A percentile compares a stretch with the other conserved stretches of the same genome.
Conservation (phyloP, 192 early-diverging fungal genomes). For the Rhizophlyctis rosea region DNA sequence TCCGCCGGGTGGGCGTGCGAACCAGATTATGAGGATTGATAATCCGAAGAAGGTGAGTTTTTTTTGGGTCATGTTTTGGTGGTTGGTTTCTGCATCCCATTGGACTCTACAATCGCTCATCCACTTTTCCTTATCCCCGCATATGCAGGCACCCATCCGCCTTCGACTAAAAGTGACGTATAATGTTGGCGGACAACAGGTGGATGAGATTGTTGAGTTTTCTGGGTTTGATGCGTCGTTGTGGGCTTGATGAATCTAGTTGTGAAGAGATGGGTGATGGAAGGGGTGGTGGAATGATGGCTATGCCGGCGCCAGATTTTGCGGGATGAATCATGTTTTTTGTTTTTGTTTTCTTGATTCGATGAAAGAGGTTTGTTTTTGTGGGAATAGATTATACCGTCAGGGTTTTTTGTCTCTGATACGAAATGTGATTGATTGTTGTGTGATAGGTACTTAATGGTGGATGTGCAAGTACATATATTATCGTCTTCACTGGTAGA, state of each 20-base stretch:
- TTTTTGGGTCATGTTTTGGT: background rate
- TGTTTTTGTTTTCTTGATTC: too few species aligned
- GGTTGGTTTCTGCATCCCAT: background rate
- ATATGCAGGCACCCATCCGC: conserved; percentile 31
- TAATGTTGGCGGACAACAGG: conserved; percentile 15
- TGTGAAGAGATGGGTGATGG: too few species aligned
- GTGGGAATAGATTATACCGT: too few species aligned
- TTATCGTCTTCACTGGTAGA: too few species aligned
- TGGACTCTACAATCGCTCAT: background rate
- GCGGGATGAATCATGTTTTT: too few species aligned
- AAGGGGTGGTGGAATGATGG: too few species aligned
- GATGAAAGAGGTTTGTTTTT: too few species aligned
- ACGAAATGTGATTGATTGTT: too few species aligned
- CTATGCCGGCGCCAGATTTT: too few species aligned
- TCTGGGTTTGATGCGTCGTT: conserved; percentile 39
- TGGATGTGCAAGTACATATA: too few species aligned
- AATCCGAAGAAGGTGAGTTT: conserved; percentile 68
- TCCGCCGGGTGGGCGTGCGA: conserved; percentile 56
- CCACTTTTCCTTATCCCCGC: background rate
- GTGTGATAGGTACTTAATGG: too few species aligned
- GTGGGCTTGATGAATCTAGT: conserved; percentile 49
- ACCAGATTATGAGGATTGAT: conserved; percentile 79
- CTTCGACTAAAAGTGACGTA: conserved; percentile 46
- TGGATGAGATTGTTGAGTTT: conserved; percentile 54
- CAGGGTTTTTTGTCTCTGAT: too few species aligned